Base-by-base conservation (phyloP, 192 early-diverging fungal species). In the Rhizophagus clarus region DNA sequence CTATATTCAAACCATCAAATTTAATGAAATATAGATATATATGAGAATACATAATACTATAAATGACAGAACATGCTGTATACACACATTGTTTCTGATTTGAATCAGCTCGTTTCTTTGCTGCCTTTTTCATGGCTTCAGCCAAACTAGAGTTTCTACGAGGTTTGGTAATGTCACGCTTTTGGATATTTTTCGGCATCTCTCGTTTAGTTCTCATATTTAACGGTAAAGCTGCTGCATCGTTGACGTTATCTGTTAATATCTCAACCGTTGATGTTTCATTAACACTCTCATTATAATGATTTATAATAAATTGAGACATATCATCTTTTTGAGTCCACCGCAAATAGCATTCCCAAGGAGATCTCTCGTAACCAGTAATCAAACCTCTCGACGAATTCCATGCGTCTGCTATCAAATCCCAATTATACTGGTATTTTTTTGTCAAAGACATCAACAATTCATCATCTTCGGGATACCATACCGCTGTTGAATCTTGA, bases 261-360 rank as follows among this genome's bases (percentile, higher is more conserved):
- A 72, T 28, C 5, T 82, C 79, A 7, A 61, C 49, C 10, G 68
- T 68, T 1, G 69, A 17, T 7, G 73, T 45, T 28, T 67, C 80
- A 7, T 45, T 47, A 17, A 51, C 51, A 10, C 70, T 76, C 17
- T 61, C 63, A 42, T 6, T 63, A 26, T 22, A 22, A 76, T 29
- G 15, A 34, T 64, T 64, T 49, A 72, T 62, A 29, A 61, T 73
- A n/a, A 15, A 83, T 5, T 83, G 75, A 1, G 82, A 80, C 1
- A 86, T 82, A 17, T 83, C 80, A 32, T 90, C 87, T 72, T 87
- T 88, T 75, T 88, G 86, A 47, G 81, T 81, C 88, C 88, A 93
- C 15, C 90, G 87, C 49, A 86, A 77, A 77, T 90, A 90, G 56
- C 92, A 93, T 32, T 93, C 93, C 86, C 90, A 94, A 11, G 90